Percentiles rank a stretch among this genome's conserved stretches.
These are phyloP conservation scores for Silene conica DNA, from an alignment of 148 eudicot genomes.

Conservation along the genomic window DNA sequence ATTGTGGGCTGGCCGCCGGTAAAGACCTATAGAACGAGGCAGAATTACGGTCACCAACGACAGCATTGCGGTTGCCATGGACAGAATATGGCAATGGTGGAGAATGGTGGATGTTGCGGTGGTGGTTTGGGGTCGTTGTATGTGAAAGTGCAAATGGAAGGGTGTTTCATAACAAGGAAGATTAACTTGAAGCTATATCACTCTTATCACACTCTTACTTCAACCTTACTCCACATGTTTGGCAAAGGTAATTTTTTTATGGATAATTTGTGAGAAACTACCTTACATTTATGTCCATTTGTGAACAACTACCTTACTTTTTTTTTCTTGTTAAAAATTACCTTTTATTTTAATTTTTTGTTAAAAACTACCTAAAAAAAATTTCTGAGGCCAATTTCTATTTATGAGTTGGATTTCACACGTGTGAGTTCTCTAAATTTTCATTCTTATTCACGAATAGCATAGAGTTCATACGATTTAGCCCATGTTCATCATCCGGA, in stretches of 20 bases:
- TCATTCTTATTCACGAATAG: too few relatives aligned
- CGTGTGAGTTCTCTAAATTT: too few relatives aligned
- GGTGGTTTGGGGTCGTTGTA: conserved; percentile 28
- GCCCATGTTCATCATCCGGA: too few relatives aligned
- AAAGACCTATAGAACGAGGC: conserved; percentile 40
- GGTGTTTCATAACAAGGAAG: conserved; percentile 65
- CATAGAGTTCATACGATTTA: too few relatives aligned
- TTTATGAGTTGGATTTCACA: too few relatives aligned
- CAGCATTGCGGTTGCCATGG: conserved; percentile 7
- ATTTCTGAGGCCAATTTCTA: too few relatives aligned
- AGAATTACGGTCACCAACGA: conserved; percentile 9
- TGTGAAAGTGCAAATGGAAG: conserved; percentile 83
- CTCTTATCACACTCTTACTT: conserved; percentile 42
- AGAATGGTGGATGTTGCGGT: conserved; percentile 25
- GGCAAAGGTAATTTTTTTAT: conserved; percentile 44
- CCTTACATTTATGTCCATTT: too few relatives aligned
- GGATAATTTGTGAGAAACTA: too few relatives aligned
- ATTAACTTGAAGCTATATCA: conserved; percentile 41
- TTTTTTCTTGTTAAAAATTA: too few relatives aligned
- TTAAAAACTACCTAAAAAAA: too few relatives aligned
- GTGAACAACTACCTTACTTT: too few relatives aligned
- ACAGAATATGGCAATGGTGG: conserved; percentile 10
- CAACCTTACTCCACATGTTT: conserved; percentile 47
- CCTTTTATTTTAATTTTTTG: too few relatives aligned
- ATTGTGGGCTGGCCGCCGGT: conserved; percentile 84